Evolutionary conservation across 495 filamentous ascomycete genomes (phyloP).

Genomic region (Staphylotrichum tortipilum): DNA sequence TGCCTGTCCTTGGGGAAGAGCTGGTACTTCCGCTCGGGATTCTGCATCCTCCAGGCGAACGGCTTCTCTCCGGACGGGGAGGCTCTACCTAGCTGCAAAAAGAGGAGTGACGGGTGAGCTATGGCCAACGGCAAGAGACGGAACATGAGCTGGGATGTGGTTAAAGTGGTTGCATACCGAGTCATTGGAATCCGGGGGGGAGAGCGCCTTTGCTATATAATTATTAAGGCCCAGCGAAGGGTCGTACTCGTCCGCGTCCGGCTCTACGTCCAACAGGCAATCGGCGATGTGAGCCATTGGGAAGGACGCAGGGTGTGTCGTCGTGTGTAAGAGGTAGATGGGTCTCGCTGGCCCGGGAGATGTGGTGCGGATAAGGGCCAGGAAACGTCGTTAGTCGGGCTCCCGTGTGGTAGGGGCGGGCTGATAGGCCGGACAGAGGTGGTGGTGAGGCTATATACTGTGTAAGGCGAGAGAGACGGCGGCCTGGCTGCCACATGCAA

Average conservation of each 20-base stretch:
- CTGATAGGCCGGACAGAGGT: conserved; percentile 21
- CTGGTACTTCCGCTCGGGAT: conserved; percentile 44
- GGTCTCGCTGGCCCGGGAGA: conserved; percentile 22
- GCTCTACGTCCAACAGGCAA: conserved; percentile 35
- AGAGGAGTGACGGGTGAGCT: conserved; percentile 20
- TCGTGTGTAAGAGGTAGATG: conserved; percentile 26
- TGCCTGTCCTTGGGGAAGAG: conserved; percentile 43
- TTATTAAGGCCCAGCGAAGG: conserved; percentile 30
- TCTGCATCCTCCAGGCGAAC: conserved; percentile 46
- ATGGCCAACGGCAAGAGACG: conserved; percentile 14
- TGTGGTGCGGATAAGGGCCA: conserved; percentile 21
- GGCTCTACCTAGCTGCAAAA: conserved; percentile 26
- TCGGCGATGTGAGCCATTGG: conserved; percentile 44
- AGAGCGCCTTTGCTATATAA: conserved; percentile 40
- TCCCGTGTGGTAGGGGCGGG: conserved; percentile 14
- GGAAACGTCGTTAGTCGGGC: conserved; percentile 16
- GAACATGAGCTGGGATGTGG: neutral
- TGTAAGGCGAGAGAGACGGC: neutral
- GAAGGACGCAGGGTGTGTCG: conserved; percentile 15
- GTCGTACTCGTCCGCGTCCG: conserved; percentile 30
- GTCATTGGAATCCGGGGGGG: conserved; percentile 35
- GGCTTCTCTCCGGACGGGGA: conserved; percentile 34
- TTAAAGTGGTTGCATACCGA: conserved; percentile 36
- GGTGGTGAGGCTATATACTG: conserved; percentile 25
- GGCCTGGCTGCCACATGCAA: conserved; percentile 7